Percentiles rank a stretch among this genome's conserved stretches.
Conservation (phyloP, 805 yeast genomes). For the Kluyveromyces dobzhanskii region DNA sequence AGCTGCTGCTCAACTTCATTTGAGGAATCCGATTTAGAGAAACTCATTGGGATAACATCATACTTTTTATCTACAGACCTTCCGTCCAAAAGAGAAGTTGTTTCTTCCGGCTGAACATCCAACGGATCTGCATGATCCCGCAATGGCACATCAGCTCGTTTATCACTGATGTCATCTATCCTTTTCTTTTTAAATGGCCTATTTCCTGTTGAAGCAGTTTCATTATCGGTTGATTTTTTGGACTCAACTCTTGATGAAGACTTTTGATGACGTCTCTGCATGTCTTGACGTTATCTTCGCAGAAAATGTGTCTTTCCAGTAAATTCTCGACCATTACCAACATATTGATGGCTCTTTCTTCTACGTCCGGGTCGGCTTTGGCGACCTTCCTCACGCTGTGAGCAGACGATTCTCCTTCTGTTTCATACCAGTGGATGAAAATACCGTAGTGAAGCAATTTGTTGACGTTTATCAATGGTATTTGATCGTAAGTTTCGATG, state of each 20-base stretch:
- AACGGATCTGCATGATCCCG: not conserved
- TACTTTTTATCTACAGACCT: not conserved
- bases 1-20: slow-evolving; percentile 3
- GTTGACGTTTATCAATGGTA: slow-evolving; percentile 5
- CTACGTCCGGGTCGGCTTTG: not conserved
- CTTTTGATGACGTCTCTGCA: slow-evolving; percentile 1
- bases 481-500: slow-evolving; percentile 1
- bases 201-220: not conserved
- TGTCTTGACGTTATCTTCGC: slow-evolving; percentile 1
- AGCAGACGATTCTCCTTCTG: not conserved
- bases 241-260: not conserved
- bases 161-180: not conserved
- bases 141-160: not conserved
- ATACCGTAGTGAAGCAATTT: slow-evolving; percentile 4
- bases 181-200: not conserved
- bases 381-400: not conserved
- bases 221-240: not conserved
- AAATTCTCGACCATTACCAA: slow-evolving; percentile 2
- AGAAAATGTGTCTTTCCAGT: not conserved
- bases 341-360: not conserved
- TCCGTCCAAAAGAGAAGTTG: not conserved
- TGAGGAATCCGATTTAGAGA: not conserved
- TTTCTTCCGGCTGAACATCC: not conserved
- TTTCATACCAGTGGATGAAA: slow-evolving; percentile 6
- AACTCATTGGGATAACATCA: not conserved